These are phyloP conservation scores for Cadophora sp. DNA, from an alignment of 2,329 filamentous ascomycete species.

Conservation along the genomic window DNA sequence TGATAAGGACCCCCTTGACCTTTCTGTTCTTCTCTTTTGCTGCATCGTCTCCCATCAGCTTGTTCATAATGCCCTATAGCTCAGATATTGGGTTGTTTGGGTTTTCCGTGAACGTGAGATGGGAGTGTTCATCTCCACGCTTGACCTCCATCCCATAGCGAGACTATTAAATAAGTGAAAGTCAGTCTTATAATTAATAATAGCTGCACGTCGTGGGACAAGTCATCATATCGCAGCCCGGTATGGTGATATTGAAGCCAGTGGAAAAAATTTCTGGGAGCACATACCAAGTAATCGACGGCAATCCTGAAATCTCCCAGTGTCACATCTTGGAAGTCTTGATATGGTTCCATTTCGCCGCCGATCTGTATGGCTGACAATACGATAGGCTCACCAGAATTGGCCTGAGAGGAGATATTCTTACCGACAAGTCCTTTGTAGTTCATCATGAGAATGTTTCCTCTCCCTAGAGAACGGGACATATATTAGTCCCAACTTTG, in stretches of 20 bases:
- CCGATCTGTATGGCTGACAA: neutral
- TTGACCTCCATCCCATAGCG: conserved; percentile 2
- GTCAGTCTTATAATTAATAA: neutral
- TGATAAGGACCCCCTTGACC: conserved; percentile 15
- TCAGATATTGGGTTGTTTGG: neutral
- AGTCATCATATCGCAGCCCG: neutral
- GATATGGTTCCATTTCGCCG: neutral
- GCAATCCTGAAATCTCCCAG: conserved; percentile 13
- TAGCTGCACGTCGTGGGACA: no score
- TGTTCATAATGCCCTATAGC: neutral
- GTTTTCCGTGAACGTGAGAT: neutral
- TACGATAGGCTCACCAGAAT: neutral
- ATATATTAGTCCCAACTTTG: no score
- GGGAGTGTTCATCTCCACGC: neutral
- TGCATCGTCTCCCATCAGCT: conserved; percentile 5
- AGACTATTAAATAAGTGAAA: neutral
- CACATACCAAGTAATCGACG: conserved; percentile 12
- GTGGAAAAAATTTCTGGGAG: neutral
- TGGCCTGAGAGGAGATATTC: neutral
- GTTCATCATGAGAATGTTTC: conserved; percentile 20
- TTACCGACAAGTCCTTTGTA: conserved; percentile 1
- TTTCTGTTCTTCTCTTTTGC: conserved; percentile 1
- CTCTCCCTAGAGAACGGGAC: neutral
- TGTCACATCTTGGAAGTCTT: conserved; percentile 18
- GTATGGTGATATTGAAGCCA: neutral